Base-by-base conservation (phyloP, 2,329 filamentous ascomycete species). In the Xylaria sp. region DNA sequence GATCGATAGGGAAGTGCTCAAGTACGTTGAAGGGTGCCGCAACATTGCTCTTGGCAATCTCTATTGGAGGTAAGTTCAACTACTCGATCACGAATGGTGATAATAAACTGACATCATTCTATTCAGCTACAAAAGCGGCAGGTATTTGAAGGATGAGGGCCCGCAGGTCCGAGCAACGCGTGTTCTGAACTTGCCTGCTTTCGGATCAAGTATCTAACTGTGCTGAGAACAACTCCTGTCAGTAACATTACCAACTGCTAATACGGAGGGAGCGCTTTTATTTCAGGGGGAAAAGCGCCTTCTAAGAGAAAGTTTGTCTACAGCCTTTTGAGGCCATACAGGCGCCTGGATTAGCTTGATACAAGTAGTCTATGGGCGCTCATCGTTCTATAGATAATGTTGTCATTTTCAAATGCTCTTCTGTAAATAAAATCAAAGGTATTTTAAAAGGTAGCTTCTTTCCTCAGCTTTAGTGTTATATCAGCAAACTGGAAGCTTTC, bases 21-120 rank as follows among this genome's bases (percentile, higher is more conserved):
- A 48, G n/a, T 74, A 72, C 8, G 53, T 76, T 10, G 65, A 73
- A 15, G 73, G 56, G 1, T 73, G 72, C 45, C 67, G 71, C 5
- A 69, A 70, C 36, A 61, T 76, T n/a, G 70, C 72, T 4, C 59
- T 75, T 15, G 75, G 72, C 1, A 75, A 70, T 63, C 68, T 76
- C 6, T 52, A 72, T 25, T 76, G 75, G 75, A 76, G 74, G 74
- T 75, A 30, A 57, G 67, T 63, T 56, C 0, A 25, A 60, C 10
- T 3, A 12, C 13, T 8, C 2, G 1, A 18, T 4, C 18, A 10
- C 30, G 4, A 15, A 46, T 32, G 9, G 4, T 15, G 20, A 20
- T n/a, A 20, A 30, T 6, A 9, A 10, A 12, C 67, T 66, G 41
- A 63, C 4, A n/a, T 46, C 0, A 6, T 45, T 34, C 15, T 10